These are phyloP conservation scores for Botrytis cinerea DNA, from an alignment of 2,329 filamentous ascomycete genomes.

Conservation along the genomic window DNA sequence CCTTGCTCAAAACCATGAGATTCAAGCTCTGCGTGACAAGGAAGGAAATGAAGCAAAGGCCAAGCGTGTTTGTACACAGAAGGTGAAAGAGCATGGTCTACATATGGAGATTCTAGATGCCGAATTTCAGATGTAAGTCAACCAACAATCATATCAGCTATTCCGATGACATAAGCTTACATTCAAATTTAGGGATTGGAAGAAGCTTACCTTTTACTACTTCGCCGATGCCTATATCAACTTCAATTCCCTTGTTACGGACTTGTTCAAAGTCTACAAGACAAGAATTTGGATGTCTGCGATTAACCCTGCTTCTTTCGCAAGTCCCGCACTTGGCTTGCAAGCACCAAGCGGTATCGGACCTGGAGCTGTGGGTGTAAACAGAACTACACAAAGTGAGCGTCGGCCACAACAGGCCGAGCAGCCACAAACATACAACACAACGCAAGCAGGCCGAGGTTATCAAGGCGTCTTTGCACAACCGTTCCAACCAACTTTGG, in stretches of 20 bases:
- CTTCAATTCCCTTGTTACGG: conserved; percentile 95
- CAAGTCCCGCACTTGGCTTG: conserved; percentile 71
- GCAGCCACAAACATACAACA: conserved; percentile 32
- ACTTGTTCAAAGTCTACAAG: conserved; percentile 99
- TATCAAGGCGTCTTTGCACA: conserved; percentile 48
- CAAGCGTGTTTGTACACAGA: conserved; percentile 94
- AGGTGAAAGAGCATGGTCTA: conserved; percentile 89
- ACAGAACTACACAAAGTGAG: conserved; percentile 44
- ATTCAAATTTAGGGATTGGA: conserved; percentile 75
- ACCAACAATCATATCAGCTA: background rate
- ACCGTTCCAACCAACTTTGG: conserved; percentile 48
- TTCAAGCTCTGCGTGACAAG: conserved; percentile 86
- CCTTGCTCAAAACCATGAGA: conserved; percentile 87
- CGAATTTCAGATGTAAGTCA: conserved; percentile 92
- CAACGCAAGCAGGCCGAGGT: conserved; percentile 32
- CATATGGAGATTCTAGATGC: conserved; percentile 99
- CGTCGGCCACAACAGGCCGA: conserved; percentile 48
- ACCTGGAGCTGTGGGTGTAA: conserved; percentile 63
- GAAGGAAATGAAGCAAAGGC: conserved; percentile 97
- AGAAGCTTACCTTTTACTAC: conserved; percentile 98
- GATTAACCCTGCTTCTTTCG: conserved; percentile 95
- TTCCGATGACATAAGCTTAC: conserved; percentile 13
- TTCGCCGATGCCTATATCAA: conserved; percentile 98
- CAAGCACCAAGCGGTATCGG: conserved; percentile 68
- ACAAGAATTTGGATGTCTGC: conserved; percentile 99